Evolutionary conservation across 129 eudicot genomes (phyloP).

Genomic region (Smallanthus sonchifolius): DNA sequence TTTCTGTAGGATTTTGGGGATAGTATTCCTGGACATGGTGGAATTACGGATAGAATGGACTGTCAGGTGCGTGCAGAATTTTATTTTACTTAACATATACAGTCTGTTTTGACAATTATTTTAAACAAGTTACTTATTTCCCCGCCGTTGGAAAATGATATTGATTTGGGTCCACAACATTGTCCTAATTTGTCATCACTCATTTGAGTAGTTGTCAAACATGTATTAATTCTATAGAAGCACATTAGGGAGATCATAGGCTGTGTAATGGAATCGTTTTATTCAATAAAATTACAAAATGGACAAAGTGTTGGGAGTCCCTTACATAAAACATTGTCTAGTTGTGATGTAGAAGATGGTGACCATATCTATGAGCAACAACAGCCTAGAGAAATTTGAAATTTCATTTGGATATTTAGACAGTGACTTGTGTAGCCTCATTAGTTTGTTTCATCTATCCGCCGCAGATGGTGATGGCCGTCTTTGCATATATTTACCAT

Average conservation of each 20-base stretch:
- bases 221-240: not conserved
- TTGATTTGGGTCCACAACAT: not conserved
- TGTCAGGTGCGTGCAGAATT: slow-evolving; percentile 57
- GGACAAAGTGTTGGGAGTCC: not conserved
- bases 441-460: not conserved
- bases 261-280: not conserved
- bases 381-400: too few species aligned
- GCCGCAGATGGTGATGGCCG: slow-evolving; percentile 95
- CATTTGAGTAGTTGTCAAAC: not conserved
- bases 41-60: slow-evolving; percentile 98
- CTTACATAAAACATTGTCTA: too few species aligned
- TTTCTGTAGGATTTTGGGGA: slow-evolving; percentile 91
- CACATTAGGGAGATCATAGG: too few species aligned
- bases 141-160: not conserved
- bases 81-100: not conserved
- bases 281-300: not conserved
- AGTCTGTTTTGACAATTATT: not conserved
- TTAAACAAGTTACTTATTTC: not conserved
- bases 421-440: not conserved
- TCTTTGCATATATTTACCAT: slow-evolving; percentile 89
- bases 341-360: not conserved
- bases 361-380: too few species aligned
- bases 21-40: slow-evolving; percentile 99
- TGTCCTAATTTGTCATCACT: not conserved
- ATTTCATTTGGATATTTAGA: too few species aligned